These are phyloP conservation scores for Acephala macrosclerotiorum DNA, from an alignment of 2,329 filamentous ascomycete genomes.

Conservation along the genomic window DNA sequence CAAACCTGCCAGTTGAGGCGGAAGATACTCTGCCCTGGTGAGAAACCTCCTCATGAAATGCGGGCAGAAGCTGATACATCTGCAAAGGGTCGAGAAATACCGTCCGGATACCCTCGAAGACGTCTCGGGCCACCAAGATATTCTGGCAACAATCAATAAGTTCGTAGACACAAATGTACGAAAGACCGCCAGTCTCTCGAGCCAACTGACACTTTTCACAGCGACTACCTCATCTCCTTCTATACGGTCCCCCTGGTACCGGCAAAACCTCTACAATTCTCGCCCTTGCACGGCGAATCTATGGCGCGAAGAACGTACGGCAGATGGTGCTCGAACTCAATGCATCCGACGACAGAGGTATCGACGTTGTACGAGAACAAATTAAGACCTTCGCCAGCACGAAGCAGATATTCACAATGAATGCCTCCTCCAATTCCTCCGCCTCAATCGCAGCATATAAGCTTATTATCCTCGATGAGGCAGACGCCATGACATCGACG, in stretches of 20 bases:
- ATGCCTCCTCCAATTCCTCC: constrained; percentile 56
- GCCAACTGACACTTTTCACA: constrained; percentile 40
- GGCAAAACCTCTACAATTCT: constrained; percentile 98
- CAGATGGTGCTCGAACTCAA: constrained; percentile 99
- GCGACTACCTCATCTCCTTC: constrained; percentile 90
- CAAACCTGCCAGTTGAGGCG: constrained; percentile 91
- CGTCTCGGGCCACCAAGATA: constrained; percentile 96
- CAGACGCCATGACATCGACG: constrained; percentile 99
- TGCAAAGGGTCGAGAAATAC: constrained; percentile 90
- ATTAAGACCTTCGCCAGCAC: constrained; percentile 99
- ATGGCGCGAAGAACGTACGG: constrained; percentile 88
- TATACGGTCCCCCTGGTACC: constrained; percentile 95
- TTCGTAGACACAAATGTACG: constrained; percentile 89
- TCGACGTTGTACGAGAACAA: constrained; percentile 97
- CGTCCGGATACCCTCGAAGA: constrained; percentile 87
- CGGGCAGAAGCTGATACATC: constrained; percentile 32
- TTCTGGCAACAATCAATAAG: constrained; percentile 96
- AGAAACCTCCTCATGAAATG: constrained; percentile 26
- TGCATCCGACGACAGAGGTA: constrained; percentile 95
- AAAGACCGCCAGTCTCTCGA: background rate
- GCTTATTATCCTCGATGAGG: constrained; percentile 96
- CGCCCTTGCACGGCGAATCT: constrained; percentile 90
- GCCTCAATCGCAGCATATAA: constrained; percentile 79
- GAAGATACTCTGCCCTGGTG: constrained; percentile 95
- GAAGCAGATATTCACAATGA: constrained; percentile 88